Base-by-base conservation (phyloP, 371 early-diverging fungal genomes). In the Actinomortierella ambigua region DNA sequence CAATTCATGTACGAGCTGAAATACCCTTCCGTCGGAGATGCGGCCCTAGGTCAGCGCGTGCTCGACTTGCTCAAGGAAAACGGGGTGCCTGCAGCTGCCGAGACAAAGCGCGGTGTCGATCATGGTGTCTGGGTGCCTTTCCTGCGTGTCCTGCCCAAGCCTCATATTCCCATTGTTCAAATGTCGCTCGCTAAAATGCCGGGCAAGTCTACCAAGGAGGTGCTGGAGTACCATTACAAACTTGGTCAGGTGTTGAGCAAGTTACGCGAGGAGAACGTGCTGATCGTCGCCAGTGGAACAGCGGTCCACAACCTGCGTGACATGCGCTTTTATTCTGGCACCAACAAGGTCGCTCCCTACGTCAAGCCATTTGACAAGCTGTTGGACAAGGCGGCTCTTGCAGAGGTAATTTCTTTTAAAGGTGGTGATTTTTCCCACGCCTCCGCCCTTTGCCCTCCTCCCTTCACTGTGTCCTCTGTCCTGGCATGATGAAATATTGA, bases 121-220 rank as follows among this genome's bases (percentile, higher is more conserved):
- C 88, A 87, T 51, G 88, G 88, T 39, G 83, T 82, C 8, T 87
- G 88, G 88, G 86, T 86, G 2, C 85, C 83, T 13, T 61, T 86
- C 42, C 78, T 83, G 50, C 78, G 84, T 13, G 85, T 85, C 28
- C 77, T 85, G 46, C 63, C 79, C 15, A 76, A 80, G n/a, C 81
- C 82, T 27, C 68, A 76, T n/a, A 82, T 87, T 50, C 86, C 88
- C 0, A 77, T 87, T 47, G 77, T 84, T 1, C 85, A 87, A 50
- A 78, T 87, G 34, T 86, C 86, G 3, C 59, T 81, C 14, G 66
- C 63, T 14, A 53, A 65, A 20, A 62, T 71, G 63, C 59, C 66
- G 3, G 47, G 42, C 11, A 59, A 57, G 9, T 67, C 70, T 13
- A 56, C 63, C 2, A 69, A 68, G 23, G 67, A 81, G 26, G 70